Conservation (phyloP, 768 basidiomycete genomes). For the Lepiota venenata region DNA sequence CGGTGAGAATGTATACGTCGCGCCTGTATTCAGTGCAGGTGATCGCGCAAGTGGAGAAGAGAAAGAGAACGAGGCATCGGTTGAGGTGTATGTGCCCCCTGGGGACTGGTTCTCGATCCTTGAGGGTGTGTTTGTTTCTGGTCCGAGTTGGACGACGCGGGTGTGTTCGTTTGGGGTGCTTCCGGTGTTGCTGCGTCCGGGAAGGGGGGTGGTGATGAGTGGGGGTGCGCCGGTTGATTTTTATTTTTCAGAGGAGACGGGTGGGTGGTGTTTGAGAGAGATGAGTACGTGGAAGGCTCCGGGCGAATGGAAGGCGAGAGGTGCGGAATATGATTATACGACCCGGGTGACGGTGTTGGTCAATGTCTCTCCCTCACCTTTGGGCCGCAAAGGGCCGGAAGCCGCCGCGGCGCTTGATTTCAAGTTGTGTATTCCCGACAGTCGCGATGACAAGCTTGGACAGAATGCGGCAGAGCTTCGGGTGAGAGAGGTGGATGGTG, state of each 20-base stretch:
- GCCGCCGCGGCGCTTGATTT: neutral
- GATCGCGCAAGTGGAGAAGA: neutral
- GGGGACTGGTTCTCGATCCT: slow-evolving; percentile 28
- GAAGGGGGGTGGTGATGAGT: slow-evolving; percentile 21
- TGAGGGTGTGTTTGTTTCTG: slow-evolving; percentile 23
- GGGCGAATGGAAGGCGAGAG: neutral
- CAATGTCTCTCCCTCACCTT: neutral
- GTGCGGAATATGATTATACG: slow-evolving; percentile 5
- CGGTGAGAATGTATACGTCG: slow-evolving; percentile 26
- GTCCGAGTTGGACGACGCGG: slow-evolving; percentile 25
- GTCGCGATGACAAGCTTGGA: neutral
- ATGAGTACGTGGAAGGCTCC: too few relatives aligned
- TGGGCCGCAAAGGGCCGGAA: neutral
- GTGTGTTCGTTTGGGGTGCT: slow-evolving; percentile 25
- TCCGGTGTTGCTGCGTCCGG: slow-evolving; percentile 26
- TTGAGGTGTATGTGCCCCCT: slow-evolving; percentile 28
- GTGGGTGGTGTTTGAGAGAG: slow-evolving; percentile 2
- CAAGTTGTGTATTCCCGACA: slow-evolving; percentile 1
- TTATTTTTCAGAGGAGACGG: neutral
- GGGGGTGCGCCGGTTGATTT: neutral
- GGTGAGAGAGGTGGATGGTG: neutral
- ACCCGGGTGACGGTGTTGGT: slow-evolving; percentile 1
- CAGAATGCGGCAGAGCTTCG: neutral
- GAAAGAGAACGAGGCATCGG: neutral
- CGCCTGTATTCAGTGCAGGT: slow-evolving; percentile 27